A percentile compares a stretch with the other conserved stretches of the same genome.
These are phyloP conservation scores for Boletus rubroflammeus DNA, from an alignment of 768 basidiomycete genomes.

Conservation along the genomic window DNA sequence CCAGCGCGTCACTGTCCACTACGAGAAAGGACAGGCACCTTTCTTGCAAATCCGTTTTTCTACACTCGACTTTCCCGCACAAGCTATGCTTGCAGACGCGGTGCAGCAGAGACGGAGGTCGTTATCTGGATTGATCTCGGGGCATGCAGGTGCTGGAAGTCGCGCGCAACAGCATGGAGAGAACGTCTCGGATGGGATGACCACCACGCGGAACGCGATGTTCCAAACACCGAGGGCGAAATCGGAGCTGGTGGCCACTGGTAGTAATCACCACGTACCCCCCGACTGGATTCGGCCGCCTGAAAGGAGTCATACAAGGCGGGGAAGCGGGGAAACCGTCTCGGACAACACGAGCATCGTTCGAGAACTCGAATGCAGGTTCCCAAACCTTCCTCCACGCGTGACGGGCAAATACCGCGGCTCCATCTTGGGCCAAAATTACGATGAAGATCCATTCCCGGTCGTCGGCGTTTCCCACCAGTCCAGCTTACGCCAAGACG, in stretches of 20 bases:
- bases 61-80: slow-evolving; percentile 39
- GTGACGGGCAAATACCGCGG: slow-evolving; percentile 27
- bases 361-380: slow-evolving; percentile 49
- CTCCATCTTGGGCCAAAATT: slow-evolving; percentile 22
- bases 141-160: background rate
- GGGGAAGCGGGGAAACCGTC: slow-evolving; percentile 27
- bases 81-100: slow-evolving; percentile 11
- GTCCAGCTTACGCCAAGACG: slow-evolving; percentile 16
- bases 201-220: background rate
- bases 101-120: slow-evolving; percentile 17
- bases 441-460: slow-evolving; percentile 22
- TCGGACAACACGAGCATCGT: slow-evolving; percentile 45
- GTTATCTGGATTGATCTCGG: slow-evolving; percentile 7
- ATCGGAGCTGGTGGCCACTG: slow-evolving; percentile 5
- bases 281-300: slow-evolving; percentile 16
- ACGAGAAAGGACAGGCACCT: slow-evolving; percentile 43
- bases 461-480: slow-evolving; percentile 25
- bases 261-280: background rate
- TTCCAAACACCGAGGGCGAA: slow-evolving; percentile 9
- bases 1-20: slow-evolving; percentile 50
- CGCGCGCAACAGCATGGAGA: background rate
- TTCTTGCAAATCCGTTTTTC: slow-evolving; percentile 57
- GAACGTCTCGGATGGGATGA: slow-evolving; percentile 11
- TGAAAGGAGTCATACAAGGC: slow-evolving; percentile 4
- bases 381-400: slow-evolving; percentile 47